phyloP scores from a whole-genome alignment of 805 yeast genomes.

The Candida bentonensis region DNA sequence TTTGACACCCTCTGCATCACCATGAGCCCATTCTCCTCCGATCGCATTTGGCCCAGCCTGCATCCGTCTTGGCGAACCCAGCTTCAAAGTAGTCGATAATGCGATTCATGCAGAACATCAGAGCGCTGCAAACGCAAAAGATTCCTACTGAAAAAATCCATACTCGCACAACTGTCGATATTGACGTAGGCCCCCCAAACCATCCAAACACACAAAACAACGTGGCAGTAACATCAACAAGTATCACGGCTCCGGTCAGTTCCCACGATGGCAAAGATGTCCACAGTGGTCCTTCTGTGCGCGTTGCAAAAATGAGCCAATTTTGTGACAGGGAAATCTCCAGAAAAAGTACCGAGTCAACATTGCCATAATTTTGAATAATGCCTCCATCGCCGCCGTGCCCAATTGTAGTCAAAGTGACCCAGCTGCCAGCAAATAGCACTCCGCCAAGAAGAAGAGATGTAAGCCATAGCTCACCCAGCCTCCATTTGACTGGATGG shows the following conservation, averaged over 20 bases:
- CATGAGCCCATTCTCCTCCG: too few species aligned
- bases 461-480: slow-evolving; percentile 85
- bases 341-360: slow-evolving; percentile 86
- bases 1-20: too few species aligned
- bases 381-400: slow-evolving; percentile 82
- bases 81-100: too few species aligned
- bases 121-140: slow-evolving; percentile 94
- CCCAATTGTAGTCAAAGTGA: slow-evolving; percentile 88
- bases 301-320: slow-evolving; percentile 93
- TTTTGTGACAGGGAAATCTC: slow-evolving; percentile 91
- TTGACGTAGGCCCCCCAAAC: slow-evolving; percentile 96
- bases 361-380: slow-evolving; percentile 88
- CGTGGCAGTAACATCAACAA: slow-evolving; percentile 84
- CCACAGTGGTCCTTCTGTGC: slow-evolving; percentile 99
- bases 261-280: slow-evolving; percentile 94
- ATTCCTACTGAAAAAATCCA: slow-evolving; percentile 95
- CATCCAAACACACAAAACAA: slow-evolving; percentile 89
- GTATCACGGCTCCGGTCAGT: slow-evolving; percentile 83
- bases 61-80: too few species aligned
- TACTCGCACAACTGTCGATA: slow-evolving; percentile 85
- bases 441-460: slow-evolving; percentile 54
- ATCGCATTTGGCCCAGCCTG: too few species aligned
- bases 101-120: slow-evolving; percentile 91
- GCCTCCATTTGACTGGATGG: slow-evolving; percentile 90
- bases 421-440: slow-evolving; percentile 77